These are phyloP conservation scores for Penicillium coffeae DNA, from an alignment of 495 filamentous ascomycete species.

Conservation along the genomic window DNA sequence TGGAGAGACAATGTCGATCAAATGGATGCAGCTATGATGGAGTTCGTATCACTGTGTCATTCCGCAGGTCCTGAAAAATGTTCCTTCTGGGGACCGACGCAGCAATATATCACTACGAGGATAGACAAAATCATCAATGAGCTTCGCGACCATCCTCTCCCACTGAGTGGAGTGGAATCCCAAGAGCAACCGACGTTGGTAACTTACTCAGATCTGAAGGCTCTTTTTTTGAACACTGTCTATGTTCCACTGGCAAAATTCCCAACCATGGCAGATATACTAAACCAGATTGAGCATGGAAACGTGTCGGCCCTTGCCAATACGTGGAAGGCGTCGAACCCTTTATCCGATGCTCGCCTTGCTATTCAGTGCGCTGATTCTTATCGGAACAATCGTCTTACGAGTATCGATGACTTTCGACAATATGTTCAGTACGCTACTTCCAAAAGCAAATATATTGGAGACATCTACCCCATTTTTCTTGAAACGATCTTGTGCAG, in stretches of 20 bases:
- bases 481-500: constrained; percentile 14
- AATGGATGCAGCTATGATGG: constrained; percentile 9
- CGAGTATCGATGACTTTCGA: not conserved
- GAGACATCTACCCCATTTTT: constrained; percentile 8
- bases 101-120: constrained; percentile 30
- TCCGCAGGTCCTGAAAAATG: constrained; percentile 33
- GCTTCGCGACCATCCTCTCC: constrained; percentile 38
- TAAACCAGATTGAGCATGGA: constrained; percentile 5
- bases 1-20: not conserved
- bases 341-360: not conserved
- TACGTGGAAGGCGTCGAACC: not conserved
- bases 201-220: constrained; percentile 28
- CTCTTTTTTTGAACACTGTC: constrained; percentile 4
- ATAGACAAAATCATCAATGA: constrained; percentile 28
- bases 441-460: constrained; percentile 9
- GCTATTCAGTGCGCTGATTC: constrained; percentile 11
- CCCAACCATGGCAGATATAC: constrained; percentile 12
- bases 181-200: constrained; percentile 24
- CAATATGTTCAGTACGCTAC: not conserved
- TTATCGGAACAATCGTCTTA: not conserved
- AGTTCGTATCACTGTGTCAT: constrained; percentile 40
- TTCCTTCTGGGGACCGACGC: constrained; percentile 35
- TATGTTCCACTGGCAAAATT: constrained; percentile 15
- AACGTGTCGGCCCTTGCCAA: constrained; percentile 6
- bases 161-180: constrained; percentile 22